Evolutionary conservation across 2,329 filamentous ascomycete genomes (phyloP).

Genomic region (Colletotrichum sp.): DNA sequence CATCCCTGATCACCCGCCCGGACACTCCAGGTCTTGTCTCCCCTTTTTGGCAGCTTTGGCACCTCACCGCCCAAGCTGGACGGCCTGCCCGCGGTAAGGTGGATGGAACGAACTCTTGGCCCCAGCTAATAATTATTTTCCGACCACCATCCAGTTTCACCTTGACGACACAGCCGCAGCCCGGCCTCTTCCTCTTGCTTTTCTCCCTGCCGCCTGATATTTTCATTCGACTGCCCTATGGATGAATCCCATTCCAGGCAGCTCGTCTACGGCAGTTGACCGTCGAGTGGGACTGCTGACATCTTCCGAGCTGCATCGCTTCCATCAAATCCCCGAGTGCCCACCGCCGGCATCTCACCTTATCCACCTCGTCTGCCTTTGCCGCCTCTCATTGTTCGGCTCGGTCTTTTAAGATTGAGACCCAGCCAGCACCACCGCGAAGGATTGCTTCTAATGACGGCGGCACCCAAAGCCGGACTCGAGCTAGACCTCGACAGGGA

Average conservation of each 20-base stretch:
- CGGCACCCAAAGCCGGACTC: not conserved
- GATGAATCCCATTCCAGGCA: not conserved
- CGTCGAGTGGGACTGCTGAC: not conserved
- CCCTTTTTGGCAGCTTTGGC: not conserved
- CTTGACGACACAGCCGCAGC: not conserved
- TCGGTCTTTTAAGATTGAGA: not conserved
- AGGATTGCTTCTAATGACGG: not conserved
- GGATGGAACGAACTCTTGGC: constrained; percentile 5
- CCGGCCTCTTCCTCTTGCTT: not conserved
- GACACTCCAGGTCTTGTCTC: not conserved
- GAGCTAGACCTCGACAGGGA: not conserved
- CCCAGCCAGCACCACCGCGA: not conserved
- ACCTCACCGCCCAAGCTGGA: not conserved
- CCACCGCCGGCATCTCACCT: not conserved
- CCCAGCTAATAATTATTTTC: constrained; percentile 7
- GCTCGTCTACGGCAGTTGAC: not conserved
- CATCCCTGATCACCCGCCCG: not conserved
- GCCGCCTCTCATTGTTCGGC: not conserved
- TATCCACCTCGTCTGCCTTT: not conserved
- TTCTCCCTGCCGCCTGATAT: not conserved
- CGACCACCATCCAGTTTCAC: constrained; percentile 5
- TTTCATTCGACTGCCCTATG: not conserved
- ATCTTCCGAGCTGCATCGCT: not conserved
- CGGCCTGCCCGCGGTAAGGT: not conserved
- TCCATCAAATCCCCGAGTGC: not conserved